Conservation (phyloP, 1,139 yeast species). For the Yamadazyma dushanensis region DNA sequence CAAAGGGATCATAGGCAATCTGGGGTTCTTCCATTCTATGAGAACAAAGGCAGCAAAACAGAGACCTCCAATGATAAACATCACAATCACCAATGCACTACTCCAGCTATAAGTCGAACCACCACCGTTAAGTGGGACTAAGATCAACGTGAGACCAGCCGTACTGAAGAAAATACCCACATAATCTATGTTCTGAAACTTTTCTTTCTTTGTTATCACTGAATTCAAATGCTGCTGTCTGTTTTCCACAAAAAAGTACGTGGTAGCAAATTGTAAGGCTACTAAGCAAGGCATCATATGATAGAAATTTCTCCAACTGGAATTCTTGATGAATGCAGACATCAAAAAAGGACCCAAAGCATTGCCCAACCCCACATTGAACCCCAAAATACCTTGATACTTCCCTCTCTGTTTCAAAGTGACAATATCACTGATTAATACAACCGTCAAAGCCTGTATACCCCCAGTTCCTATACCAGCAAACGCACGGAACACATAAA, state of each 20-base stretch:
- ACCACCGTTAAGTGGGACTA: conserved; percentile 57
- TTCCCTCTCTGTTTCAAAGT: conserved; percentile 45
- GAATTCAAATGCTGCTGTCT: conserved; percentile 18
- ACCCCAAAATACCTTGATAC: conserved; percentile 50
- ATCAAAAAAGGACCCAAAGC: conserved; percentile 57
- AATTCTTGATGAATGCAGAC: conserved; percentile 45
- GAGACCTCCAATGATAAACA: conserved; percentile 48
- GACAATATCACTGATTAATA: conserved; percentile 44
- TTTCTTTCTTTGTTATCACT: conserved; percentile 28
- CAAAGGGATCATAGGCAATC: conserved; percentile 59
- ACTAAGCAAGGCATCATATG: conserved; percentile 48
- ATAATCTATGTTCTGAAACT: conserved; percentile 47
- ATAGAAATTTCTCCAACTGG: conserved; percentile 54
- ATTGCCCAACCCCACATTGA: conserved; percentile 55
- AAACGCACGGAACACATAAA: conserved; percentile 43
- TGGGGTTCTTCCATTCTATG: conserved; percentile 49
- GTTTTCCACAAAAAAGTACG: conserved; percentile 27
- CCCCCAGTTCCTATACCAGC: conserved; percentile 51
- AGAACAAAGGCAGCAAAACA: conserved; percentile 40
- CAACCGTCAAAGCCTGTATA: conserved; percentile 41
- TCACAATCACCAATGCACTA: conserved; percentile 43
- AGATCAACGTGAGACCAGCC: conserved; percentile 41
- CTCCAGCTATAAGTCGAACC: conserved; percentile 55
- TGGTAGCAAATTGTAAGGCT: conserved; percentile 25
- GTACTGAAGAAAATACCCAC: conserved; percentile 47